Conservation (phyloP, 1,284 basidiomycete genomes). For the Ceratobasidium sp. region DNA sequence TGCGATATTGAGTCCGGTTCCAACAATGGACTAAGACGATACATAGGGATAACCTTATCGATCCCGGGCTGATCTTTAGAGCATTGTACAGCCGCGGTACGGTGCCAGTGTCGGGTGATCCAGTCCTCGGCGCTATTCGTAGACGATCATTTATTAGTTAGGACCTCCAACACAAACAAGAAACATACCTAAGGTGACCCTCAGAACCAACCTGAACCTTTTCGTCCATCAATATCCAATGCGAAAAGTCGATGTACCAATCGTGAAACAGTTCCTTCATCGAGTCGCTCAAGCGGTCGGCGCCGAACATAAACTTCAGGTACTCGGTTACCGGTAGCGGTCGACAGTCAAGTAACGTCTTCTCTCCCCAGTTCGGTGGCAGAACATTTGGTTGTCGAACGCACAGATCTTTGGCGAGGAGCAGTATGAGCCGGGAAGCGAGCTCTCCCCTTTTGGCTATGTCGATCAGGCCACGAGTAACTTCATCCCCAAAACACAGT, state of each 20-base stretch:
- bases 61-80: neutral
- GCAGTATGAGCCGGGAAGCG: constrained; percentile 1
- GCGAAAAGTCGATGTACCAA: constrained; percentile 20
- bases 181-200: neutral
- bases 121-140: neutral
- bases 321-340: neutral
- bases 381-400: neutral
- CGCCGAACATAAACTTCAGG: constrained; percentile 1
- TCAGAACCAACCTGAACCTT: neutral
- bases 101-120: neutral
- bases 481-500: neutral
- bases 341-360: neutral
- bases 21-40: neutral
- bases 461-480: too few species aligned
- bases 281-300: neutral
- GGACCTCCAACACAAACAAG: neutral
- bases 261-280: neutral
- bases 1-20: too few species aligned
- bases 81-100: constrained; percentile 18
- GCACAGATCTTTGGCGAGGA: neutral
- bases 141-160: neutral
- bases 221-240: constrained; percentile 6
- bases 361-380: neutral
- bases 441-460: constrained; percentile 7
- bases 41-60: constrained; percentile 25